These are phyloP conservation scores for Tuctoria greenei DNA, from an alignment of 176 grass and related monocot species.

Conservation along the genomic window DNA sequence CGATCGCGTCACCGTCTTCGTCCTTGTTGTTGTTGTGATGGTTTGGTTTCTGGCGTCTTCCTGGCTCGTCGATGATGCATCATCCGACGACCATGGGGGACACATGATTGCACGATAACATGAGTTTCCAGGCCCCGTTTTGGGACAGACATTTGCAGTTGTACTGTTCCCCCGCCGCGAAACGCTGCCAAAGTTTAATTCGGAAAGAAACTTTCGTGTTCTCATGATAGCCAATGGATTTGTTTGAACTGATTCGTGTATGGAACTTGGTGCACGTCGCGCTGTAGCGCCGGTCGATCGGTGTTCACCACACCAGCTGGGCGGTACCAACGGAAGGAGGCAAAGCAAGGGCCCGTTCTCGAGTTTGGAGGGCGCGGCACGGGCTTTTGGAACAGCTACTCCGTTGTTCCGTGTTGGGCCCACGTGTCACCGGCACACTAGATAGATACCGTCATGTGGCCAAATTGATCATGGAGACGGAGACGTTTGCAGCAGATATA, in stretches of 20 bases:
- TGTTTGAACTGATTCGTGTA: not conserved
- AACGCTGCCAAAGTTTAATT: not conserved
- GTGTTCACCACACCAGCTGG: not conserved
- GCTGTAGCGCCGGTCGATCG: not conserved
- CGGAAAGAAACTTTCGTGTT: not conserved
- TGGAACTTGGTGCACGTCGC: not conserved
- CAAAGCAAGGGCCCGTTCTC: not conserved
- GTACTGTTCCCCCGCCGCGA: not conserved
- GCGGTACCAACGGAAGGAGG: too few species aligned
- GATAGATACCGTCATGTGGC: conserved; percentile 14
- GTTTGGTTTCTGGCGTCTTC: not conserved
- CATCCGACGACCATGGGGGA: not conserved
- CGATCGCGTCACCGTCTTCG: not conserved
- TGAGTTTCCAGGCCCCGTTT: not conserved
- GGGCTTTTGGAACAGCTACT: not conserved
- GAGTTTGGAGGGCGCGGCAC: conserved; percentile 24
- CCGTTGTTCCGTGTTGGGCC: not conserved
- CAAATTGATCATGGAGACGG: not conserved
- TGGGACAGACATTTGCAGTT: not conserved
- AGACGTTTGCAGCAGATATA: not conserved
- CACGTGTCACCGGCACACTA: not conserved
- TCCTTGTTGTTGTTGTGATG: not conserved
- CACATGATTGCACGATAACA: not conserved
- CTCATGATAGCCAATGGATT: not conserved
- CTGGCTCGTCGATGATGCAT: not conserved